phyloP scores from a whole-genome alignment of 345 rosid genomes.

The Eucalyptus caleyi region DNA sequence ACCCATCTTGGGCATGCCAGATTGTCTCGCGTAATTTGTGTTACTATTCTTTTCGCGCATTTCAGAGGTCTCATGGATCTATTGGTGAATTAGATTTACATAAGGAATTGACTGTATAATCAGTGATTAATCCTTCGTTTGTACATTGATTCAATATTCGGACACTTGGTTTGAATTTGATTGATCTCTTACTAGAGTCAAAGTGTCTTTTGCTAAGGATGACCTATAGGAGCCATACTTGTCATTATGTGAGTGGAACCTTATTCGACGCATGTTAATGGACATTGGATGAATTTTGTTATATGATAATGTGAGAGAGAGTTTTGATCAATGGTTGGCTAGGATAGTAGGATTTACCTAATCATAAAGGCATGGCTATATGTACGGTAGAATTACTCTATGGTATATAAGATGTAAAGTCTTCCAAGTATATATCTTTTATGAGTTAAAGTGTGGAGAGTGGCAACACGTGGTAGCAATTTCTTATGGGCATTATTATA shows the following conservation, averaged over 20 bases:
- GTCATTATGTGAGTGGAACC: not conserved
- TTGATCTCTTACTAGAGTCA: not conserved
- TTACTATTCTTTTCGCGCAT: not conserved
- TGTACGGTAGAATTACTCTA: not conserved
- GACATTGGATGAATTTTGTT: not conserved
- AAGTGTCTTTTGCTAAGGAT: not conserved
- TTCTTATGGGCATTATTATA: not conserved
- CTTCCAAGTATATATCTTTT: not conserved
- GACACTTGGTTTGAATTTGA: not conserved
- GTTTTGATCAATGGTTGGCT: not conserved
- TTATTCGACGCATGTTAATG: not conserved
- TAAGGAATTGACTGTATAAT: not conserved
- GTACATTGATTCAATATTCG: fast-evolving
- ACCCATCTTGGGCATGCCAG: not conserved
- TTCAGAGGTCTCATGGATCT: fast-evolving
- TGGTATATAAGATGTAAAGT: not conserved
- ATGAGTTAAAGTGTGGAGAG: not conserved
- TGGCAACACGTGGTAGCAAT: not conserved
- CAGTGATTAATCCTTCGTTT: fast-evolving
- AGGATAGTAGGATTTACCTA: not conserved
- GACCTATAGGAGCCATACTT: not conserved
- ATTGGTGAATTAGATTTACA: not conserved
- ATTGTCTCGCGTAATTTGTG: not conserved
- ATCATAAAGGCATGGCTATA: not conserved
- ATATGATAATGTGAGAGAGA: not conserved